Base-by-base conservation (phyloP, 2,329 filamentous ascomycete species). In the Aspergillus spinulosporus region DNA sequence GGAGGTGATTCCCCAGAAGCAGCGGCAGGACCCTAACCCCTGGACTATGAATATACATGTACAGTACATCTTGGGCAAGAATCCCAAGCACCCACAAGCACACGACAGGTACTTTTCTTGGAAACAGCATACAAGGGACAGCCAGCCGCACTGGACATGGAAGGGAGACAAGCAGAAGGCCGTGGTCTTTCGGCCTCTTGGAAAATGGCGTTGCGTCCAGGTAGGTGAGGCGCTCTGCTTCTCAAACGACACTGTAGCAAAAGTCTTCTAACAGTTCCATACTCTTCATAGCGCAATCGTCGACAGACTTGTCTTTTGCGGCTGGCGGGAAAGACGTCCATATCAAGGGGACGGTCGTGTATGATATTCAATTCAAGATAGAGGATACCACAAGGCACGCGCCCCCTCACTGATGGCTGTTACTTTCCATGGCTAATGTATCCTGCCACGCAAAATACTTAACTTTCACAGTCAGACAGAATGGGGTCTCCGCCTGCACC, bases 121-220 rank as follows among this genome's bases (percentile, higher is more conserved):
- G 47, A 39, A 39, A 14, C 31, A 49, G 47, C 47, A 28, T 6
- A 49, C 14, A 15, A 36, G 12, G 4, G 15, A 49, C 21, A 34
- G 47, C 9, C 47, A 39, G 28, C n/a, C 32, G 12, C 21, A 49
- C 29, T 49, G 47, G 47, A 6, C n/a, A 7, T 49, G 47, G 47
- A 21, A 39, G 5, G 47, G 47, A 26, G n/a, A 37, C 7, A n/a
- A 32, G 15, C 47, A 49, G n/a, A 49, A 49, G 47, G 34, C 9
- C 32, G 32, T 34, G 32, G 6, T 34, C 6, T 7, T 11, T 6
- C 6, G 11, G 32, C 32, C 6, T 11, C 6, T 7, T 34, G 32
- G 6, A 11, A 6, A 6, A 11, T 37, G 11, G 7, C 34, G 6
- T 12, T 37, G 4, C 9, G 7, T 8, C 32, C 15, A n/a, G 34